Evolutionary conservation across 2,329 filamentous ascomycete species (phyloP).

Genomic region (Geosmithia flava): DNA sequence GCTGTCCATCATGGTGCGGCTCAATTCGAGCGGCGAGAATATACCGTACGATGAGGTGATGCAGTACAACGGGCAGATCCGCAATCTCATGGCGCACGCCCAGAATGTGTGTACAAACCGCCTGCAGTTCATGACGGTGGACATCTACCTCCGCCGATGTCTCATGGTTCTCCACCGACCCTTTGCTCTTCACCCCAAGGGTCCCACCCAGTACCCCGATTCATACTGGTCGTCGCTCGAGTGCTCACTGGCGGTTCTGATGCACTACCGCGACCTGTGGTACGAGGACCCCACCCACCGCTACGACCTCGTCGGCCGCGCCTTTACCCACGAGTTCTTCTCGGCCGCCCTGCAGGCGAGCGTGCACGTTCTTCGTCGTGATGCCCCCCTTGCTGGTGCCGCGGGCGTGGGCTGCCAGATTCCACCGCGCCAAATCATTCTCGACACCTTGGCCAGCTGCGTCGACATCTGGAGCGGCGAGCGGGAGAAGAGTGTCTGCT

Average conservation of each 20-base stretch:
- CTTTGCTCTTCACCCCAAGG: constrained; percentile 19
- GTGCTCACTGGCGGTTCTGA: constrained; percentile 20
- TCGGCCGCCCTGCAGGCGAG: constrained; percentile 19
- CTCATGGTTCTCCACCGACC: constrained; percentile 22
- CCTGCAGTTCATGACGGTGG: constrained; percentile 19
- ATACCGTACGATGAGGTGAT: constrained; percentile 19
- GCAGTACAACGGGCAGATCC: constrained; percentile 17
- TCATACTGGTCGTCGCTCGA: constrained; percentile 23
- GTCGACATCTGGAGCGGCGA: constrained; percentile 21
- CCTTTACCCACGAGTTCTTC: constrained; percentile 22
- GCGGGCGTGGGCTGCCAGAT: constrained; percentile 14
- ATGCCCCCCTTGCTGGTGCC: constrained; percentile 17
- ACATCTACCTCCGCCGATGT: constrained; percentile 20
- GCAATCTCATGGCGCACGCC: constrained; percentile 17
- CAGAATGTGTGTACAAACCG: constrained; percentile 13
- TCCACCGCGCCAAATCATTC: constrained; percentile 20
- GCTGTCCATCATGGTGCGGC: constrained; percentile 14
- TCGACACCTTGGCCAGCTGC: constrained; percentile 19
- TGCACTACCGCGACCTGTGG: constrained; percentile 22
- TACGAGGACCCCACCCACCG: constrained; percentile 11
- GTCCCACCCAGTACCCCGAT: constrained; percentile 17
- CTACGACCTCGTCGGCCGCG: constrained; percentile 17
- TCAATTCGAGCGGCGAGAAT: constrained; percentile 17
- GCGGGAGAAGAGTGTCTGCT: constrained; percentile 20
- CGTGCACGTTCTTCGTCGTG: constrained; percentile 19